phyloP scores from a whole-genome alignment of 768 basidiomycete species.

The Lyophyllum shimeji region DNA sequence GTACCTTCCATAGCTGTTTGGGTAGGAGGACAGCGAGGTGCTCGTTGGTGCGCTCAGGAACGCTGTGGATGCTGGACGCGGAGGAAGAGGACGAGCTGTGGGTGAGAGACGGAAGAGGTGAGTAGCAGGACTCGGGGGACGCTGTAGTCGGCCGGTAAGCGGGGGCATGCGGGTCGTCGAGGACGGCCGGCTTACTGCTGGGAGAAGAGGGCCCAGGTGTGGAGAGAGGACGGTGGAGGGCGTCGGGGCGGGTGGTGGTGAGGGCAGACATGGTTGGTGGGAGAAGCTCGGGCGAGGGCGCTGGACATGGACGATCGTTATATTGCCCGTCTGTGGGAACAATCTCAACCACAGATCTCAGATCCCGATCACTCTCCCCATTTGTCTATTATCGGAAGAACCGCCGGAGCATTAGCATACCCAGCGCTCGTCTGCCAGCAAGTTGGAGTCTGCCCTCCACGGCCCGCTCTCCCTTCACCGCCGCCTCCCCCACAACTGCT shows the following conservation, averaged over 20 bases:
- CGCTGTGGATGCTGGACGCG: conserved; percentile 27
- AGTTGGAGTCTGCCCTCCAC: background rate
- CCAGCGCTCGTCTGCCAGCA: background rate
- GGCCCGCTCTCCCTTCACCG: background rate
- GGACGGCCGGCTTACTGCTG: background rate
- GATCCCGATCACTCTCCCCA: conserved; percentile 15
- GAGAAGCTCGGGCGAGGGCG: conserved; percentile 5
- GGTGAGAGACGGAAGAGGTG: conserved; percentile 23
- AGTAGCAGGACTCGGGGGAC: conserved; percentile 23
- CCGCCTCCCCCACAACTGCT: no score
- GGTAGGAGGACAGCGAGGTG: conserved; percentile 78
- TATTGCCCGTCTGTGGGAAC: conserved; percentile 18
- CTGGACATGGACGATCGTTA: conserved; percentile 9
- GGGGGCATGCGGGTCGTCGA: background rate
- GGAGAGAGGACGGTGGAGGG: background rate
- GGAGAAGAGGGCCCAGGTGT: background rate
- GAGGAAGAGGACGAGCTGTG: conserved; percentile 35
- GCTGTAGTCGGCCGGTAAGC: conserved; percentile 8
- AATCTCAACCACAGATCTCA: conserved; percentile 10
- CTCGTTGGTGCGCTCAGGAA: conserved; percentile 51
- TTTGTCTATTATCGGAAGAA: conserved; percentile 14
- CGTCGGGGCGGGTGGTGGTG: conserved; percentile 15
- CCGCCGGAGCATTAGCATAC: conserved; percentile 7
- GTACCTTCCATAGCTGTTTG: conserved; percentile 73
- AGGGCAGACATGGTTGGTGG: conserved; percentile 24